Base-by-base conservation (phyloP, 129 eudicot species). In the Silybum marianum region DNA sequence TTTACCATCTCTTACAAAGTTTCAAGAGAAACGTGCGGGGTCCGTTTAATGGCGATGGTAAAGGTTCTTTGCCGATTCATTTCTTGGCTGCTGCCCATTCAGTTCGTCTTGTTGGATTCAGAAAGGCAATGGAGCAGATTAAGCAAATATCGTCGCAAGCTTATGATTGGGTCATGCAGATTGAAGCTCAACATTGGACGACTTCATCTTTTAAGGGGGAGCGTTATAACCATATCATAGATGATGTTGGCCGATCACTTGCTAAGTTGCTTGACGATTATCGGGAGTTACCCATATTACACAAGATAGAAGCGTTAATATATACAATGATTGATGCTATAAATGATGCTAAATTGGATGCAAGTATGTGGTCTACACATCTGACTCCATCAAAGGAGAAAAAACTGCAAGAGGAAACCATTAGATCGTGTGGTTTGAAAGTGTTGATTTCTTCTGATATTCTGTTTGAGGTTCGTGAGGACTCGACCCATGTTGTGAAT, bases 381-480 rank as follows among this genome's bases (percentile, higher is more conserved):
- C 88, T 93, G 30, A 78, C 98, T 38, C 96, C 98, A n/a, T 83
- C 86, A 1, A 90, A 83, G 67, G 93, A 89, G 89, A 82, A 81
- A 60, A 80, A 65, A 39, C 74, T 93, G 63, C 88, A 90, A 85
- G 88, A 87, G 42, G 93, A 86, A 73, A 83, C 73, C 34, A 10
- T 76, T 0, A 89, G 80, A 78, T 92, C 93, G 4, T 78, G 85
- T 36, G 83, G 89, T 68, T 79, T 90, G 71, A 89, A 87, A 80
- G 98, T 93, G 28, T 83, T 93, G 74, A 78, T 87, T 62, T 93
- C 98, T 7, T 93, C 98, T 0, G 92, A 89, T 80, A 85, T 86
- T 48, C 78, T 93, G 14, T 89, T 89, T 73, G 98, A 93, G 84
- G 98, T 93, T 69, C 96, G 90, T 24, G 98, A 90, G 70, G 90